Conservation (phyloP, 805 yeast species). For the Saccharomycopsis sp. region DNA sequence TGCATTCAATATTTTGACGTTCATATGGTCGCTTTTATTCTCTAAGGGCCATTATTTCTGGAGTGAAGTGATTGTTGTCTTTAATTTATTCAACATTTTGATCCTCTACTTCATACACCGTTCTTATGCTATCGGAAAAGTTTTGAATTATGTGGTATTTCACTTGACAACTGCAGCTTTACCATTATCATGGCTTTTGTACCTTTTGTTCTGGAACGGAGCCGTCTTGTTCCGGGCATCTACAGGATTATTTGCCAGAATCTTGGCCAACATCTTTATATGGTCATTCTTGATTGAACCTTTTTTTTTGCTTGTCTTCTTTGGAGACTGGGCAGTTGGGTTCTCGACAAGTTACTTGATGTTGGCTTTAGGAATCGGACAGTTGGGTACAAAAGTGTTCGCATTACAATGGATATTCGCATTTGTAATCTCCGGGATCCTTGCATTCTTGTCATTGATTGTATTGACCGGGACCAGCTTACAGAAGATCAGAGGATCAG, state of each 20-base stretch:
- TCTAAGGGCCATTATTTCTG: conserved; percentile 50
- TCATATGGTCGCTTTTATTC: conserved; percentile 61
- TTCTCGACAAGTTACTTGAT: conserved; percentile 49
- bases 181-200: conserved; percentile 71
- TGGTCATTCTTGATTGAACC: conserved; percentile 77
- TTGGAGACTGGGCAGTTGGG: conserved; percentile 68
- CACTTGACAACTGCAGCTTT: conserved; percentile 64
- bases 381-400: conserved; percentile 57
- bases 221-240: conserved; percentile 62
- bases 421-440: conserved; percentile 51
- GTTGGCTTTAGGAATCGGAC: conserved; percentile 66
- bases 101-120: conserved; percentile 51
- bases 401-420: conserved; percentile 88
- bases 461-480: conserved; percentile 35
- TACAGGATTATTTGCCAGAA: conserved; percentile 50
- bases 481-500: neutral
- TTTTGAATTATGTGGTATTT: conserved; percentile 46
- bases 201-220: conserved; percentile 79
- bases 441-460: conserved; percentile 45
- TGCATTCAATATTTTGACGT: conserved; percentile 51
- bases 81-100: conserved; percentile 55
- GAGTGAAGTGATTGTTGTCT: conserved; percentile 49
- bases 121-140: conserved; percentile 49
- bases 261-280: conserved; percentile 64
- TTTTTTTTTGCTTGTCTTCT: conserved; percentile 45